Conservation (phyloP, 306 rosid genomes). For the Parietaria judaica region DNA sequence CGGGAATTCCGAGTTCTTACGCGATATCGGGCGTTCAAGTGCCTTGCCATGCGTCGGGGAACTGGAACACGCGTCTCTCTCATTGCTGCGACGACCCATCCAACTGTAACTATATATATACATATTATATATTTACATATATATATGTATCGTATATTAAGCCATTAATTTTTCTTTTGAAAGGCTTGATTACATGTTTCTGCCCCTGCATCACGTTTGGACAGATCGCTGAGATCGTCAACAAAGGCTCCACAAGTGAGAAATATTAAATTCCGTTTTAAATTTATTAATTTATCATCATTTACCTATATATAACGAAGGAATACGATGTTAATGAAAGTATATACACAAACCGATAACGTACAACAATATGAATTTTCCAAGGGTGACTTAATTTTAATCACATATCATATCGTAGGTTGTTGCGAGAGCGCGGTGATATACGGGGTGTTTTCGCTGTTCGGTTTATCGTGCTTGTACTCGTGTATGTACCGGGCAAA, state of each 20-base stretch:
- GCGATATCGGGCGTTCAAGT: constrained; percentile 6
- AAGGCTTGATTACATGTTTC: constrained; percentile 56
- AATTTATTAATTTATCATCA: too few relatives aligned
- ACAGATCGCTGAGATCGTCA: constrained; percentile 46
- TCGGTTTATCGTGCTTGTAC: constrained; percentile 43
- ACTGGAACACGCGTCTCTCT: constrained; percentile 56
- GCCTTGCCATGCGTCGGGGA: constrained; percentile 1
- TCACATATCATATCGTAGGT: constrained; percentile 17
- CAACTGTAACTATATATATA: constrained; percentile 30
- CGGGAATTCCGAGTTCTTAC: constrained; percentile 28
- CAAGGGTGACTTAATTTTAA: too few relatives aligned
- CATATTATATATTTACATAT: too few relatives aligned
- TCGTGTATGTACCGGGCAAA: constrained; percentile 47
- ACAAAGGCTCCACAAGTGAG: constrained; percentile 47
- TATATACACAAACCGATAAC: too few relatives aligned
- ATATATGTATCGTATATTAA: too few relatives aligned
- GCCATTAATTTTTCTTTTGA: too few relatives aligned
- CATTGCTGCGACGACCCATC: constrained; percentile 51
- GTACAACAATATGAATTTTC: too few relatives aligned
- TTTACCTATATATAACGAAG: too few relatives aligned
- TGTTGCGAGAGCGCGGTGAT: constrained; percentile 29
- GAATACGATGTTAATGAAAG: too few relatives aligned
- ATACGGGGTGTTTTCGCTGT: constrained; percentile 27
- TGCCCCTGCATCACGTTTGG: constrained; percentile 74
- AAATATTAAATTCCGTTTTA: neutral